Evolutionary conservation across 495 filamentous ascomycete genomes (phyloP).

Genomic region (Oidiodendron maius): DNA sequence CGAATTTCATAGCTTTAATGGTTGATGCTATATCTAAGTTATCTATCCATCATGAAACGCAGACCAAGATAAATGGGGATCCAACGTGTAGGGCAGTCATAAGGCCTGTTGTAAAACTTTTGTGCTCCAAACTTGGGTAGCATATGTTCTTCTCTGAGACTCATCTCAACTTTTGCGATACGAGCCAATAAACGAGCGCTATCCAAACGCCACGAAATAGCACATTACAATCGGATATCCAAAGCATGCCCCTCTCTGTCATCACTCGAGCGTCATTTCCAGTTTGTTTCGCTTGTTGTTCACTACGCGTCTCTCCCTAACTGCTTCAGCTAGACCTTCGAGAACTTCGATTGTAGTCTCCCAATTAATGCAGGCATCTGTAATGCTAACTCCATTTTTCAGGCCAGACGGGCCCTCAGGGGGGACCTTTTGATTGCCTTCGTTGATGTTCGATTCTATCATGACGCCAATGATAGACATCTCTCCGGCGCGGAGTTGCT

Average conservation of each 20-base stretch:
- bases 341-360: constrained; percentile 78
- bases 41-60: background rate
- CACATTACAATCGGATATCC: too few relatives aligned
- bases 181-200: background rate
- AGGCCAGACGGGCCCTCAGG: constrained; percentile 70
- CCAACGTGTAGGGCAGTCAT: too few relatives aligned
- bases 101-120: too few relatives aligned
- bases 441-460: constrained; percentile 97
- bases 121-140: background rate
- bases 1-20: background rate
- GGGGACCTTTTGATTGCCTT: constrained; percentile 94
- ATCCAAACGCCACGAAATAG: constrained; percentile 7
- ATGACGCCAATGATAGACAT: constrained; percentile 89
- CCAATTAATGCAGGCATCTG: constrained; percentile 97
- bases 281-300: too few relatives aligned
- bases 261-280: background rate
- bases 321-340: constrained; percentile 81
- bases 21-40: constrained; percentile 7
- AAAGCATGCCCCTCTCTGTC: background rate
- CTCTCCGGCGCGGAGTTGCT: constrained; percentile 84
- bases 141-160: background rate
- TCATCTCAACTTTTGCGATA: constrained; percentile 7
- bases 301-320: constrained; percentile 61
- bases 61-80: too few relatives aligned
- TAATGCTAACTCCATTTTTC: constrained; percentile 93